Conservation (phyloP, 1,284 basidiomycete species). For the Porodaedalea pini region DNA sequence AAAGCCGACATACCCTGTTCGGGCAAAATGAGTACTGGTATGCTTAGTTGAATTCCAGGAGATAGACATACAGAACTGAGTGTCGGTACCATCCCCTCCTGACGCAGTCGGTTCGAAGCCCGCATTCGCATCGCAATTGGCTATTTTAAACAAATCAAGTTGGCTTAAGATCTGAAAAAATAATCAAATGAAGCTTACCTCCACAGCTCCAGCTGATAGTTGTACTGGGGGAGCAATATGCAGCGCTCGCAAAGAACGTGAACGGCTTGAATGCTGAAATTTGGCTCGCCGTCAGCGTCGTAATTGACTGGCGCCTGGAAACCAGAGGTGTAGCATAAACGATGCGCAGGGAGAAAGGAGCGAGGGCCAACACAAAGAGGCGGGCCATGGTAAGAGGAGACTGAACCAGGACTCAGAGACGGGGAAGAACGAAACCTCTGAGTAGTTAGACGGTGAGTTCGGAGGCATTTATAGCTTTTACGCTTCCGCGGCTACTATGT, state of each 20-base stretch:
- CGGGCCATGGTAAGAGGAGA: conserved; percentile 2
- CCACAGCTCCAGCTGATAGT: conserved; percentile 59
- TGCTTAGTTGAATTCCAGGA: too few relatives aligned
- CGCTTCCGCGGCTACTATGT: background rate
- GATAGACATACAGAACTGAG: conserved; percentile 45
- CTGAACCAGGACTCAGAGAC: background rate
- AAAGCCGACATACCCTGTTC: conserved; percentile 37
- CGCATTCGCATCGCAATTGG: conserved; percentile 50
- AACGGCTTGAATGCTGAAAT: conserved; percentile 50
- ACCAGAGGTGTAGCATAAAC: conserved; percentile 6
- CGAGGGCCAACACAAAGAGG: background rate
- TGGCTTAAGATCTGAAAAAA: background rate
- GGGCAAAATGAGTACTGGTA: background rate
- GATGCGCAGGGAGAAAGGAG: background rate
- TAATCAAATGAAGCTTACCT: conserved; percentile 29
- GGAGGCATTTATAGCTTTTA: background rate
- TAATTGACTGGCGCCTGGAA: conserved; percentile 33
- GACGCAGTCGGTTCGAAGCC: conserved; percentile 53
- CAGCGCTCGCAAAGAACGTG: conserved; percentile 52
- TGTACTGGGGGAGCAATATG: conserved; percentile 45
- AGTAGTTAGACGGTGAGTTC: background rate
- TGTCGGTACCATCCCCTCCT: conserved; percentile 52
- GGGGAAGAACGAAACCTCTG: background rate
- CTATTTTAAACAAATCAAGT: conserved; percentile 29
- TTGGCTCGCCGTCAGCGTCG: conserved; percentile 38